Conservation (phyloP, 169 alveolate species). For the Plasmodium blacklocki region DNA sequence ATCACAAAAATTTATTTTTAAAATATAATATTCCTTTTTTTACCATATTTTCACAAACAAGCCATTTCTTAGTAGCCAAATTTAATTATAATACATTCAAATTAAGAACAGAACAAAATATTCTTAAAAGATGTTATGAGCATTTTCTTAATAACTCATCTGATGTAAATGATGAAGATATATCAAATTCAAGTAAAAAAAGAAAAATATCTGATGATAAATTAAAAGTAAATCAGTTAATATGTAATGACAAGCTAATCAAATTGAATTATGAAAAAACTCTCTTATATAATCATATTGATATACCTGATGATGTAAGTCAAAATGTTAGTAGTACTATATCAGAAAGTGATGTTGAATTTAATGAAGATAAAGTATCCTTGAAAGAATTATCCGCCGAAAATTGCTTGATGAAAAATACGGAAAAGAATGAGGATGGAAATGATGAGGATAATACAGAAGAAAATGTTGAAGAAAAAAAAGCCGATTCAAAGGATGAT, state of each 20-base stretch:
- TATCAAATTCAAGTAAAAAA: slow-evolving; percentile 22
- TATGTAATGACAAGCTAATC: slow-evolving; percentile 27
- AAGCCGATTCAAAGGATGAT: slow-evolving; percentile 1
- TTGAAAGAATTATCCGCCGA: slow-evolving; percentile 11
- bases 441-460: slow-evolving; percentile 14
- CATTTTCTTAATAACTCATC: slow-evolving; percentile 15
- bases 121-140: slow-evolving; percentile 62
- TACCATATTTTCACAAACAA: slow-evolving; percentile 71
- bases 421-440: slow-evolving; percentile 13
- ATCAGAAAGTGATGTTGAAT: slow-evolving; percentile 49
- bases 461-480: slow-evolving; percentile 25
- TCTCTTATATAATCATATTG: slow-evolving; percentile 50
- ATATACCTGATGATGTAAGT: slow-evolving; percentile 39
- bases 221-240: slow-evolving; percentile 28
- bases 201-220: slow-evolving; percentile 55
- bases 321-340: slow-evolving; percentile 59
- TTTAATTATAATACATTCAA: slow-evolving; percentile 64
- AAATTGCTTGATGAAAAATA: slow-evolving; percentile 14
- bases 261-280: slow-evolving; percentile 73
- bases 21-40: slow-evolving; percentile 72
- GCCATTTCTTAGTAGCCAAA: slow-evolving; percentile 75
- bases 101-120: slow-evolving; percentile 53
- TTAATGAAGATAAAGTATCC: slow-evolving; percentile 19
- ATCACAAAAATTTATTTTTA: slow-evolving; percentile 66
- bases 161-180: slow-evolving; percentile 4